A percentile compares a stretch with the other conserved stretches of the same genome.
Conservation (phyloP, 2,329 filamentous ascomycete species). For the Microdochium paspali region DNA sequence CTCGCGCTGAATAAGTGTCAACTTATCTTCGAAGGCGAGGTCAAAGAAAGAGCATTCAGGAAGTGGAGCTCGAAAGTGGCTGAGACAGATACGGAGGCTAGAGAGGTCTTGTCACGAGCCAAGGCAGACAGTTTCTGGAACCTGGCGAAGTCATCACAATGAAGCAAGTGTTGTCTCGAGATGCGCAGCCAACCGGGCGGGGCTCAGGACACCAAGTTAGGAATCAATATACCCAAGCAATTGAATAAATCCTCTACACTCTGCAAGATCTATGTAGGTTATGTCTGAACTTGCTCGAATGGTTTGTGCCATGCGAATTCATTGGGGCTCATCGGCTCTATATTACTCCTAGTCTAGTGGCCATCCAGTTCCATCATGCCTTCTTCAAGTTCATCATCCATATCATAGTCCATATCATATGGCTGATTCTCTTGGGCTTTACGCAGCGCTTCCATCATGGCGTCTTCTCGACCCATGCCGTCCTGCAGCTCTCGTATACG, state of each 20-base stretch:
- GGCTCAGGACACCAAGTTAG: too few species aligned
- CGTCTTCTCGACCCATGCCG: constrained; percentile 16
- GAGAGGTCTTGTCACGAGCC: constrained; percentile 65
- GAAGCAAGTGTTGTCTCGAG: too few species aligned
- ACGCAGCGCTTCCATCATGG: constrained; percentile 15
- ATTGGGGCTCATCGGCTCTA: too few species aligned
- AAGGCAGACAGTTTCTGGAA: constrained; percentile 98
- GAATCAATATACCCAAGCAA: too few species aligned
- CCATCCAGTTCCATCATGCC: constrained; percentile 43
- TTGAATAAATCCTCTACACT: too few species aligned
- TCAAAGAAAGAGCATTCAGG: constrained; percentile 69
- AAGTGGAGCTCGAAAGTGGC: constrained; percentile 88
- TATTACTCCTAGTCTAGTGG: too few species aligned
- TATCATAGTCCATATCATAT: constrained; percentile 34
- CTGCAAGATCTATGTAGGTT: too few species aligned
- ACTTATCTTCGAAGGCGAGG: constrained; percentile 85
- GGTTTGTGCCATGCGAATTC: too few species aligned
- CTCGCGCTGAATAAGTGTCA: constrained; percentile 73
- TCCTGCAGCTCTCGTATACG: constrained; percentile 54
- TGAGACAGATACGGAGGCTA: constrained; percentile 83
- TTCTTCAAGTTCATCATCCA: constrained; percentile 41
- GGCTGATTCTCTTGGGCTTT: constrained; percentile 14
- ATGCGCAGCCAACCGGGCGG: too few species aligned
- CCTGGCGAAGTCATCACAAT: constrained; percentile 55
- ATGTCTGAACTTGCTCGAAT: too few species aligned